phyloP scores from a whole-genome alignment of 139 green algal species.

The Chlorella sp. region DNA sequence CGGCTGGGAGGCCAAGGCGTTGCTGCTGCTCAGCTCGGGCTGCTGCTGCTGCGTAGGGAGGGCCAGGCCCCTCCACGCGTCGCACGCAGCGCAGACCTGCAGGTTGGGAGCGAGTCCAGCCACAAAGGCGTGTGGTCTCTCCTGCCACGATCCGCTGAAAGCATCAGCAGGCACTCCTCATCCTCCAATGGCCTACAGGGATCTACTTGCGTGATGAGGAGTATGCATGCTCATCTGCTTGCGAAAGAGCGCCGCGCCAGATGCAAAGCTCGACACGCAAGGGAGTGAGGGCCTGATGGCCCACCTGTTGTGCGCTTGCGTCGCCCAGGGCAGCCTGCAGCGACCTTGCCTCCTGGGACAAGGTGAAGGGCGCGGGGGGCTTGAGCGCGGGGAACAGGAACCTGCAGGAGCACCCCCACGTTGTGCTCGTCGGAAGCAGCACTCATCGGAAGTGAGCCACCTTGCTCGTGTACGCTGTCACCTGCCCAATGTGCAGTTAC shows the following conservation, averaged over 20 bases:
- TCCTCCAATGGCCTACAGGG: too few relatives aligned
- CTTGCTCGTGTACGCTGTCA: neutral
- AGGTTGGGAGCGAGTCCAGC: too few relatives aligned
- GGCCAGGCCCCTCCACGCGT: constrained; percentile 19
- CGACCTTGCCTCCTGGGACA: neutral
- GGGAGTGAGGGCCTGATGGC: too few relatives aligned
- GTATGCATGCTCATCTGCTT: too few relatives aligned
- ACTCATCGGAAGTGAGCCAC: too few relatives aligned
- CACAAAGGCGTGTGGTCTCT: too few relatives aligned
- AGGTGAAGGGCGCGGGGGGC: constrained; percentile 46
- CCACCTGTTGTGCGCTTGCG: constrained; percentile 2
- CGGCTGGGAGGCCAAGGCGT: neutral
- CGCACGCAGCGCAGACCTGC: constrained; percentile 18
- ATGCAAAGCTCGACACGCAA: too few relatives aligned
- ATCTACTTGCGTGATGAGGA: too few relatives aligned
- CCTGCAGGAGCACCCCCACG: constrained; percentile 21
- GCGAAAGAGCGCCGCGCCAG: too few relatives aligned
- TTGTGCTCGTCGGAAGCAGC: neutral
- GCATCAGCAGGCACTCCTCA: too few relatives aligned
- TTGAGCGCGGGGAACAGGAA: constrained; percentile 78
- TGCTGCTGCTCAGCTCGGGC: neutral
- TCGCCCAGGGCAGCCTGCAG: constrained; percentile 5
- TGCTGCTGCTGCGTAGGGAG: neutral
- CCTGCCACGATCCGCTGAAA: too few relatives aligned
- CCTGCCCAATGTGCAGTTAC: neutral